A percentile compares a stretch with the other conserved stretches of the same genome.
Evolutionary conservation across 371 early-diverging fungal species (phyloP).

Genomic region (Saksenaea oblongispora): DNA sequence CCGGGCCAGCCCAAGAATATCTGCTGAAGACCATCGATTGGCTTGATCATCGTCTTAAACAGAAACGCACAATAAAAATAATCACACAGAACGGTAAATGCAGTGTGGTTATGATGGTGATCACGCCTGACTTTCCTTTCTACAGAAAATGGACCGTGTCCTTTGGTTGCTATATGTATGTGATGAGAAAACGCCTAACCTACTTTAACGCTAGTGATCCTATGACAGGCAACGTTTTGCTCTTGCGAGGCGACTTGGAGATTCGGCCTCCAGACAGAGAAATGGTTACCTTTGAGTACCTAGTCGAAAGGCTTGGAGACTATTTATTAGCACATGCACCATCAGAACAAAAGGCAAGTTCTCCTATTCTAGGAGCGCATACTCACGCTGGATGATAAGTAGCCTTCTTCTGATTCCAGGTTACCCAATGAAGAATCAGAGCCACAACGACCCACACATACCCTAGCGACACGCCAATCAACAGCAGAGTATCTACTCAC

Average conservation of each 20-base stretch:
- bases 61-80: constrained; percentile 55
- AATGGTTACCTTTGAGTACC: constrained; percentile 65
- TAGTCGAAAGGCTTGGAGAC: constrained; percentile 77
- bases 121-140: constrained; percentile 2
- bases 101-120: not conserved
- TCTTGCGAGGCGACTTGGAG: constrained; percentile 73
- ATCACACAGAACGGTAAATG: constrained; percentile 80
- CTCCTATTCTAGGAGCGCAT: not conserved
- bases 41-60: constrained; percentile 44
- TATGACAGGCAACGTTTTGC: constrained; percentile 68
- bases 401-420: not conserved
- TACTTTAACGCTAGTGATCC: not conserved
- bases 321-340: constrained; percentile 53
- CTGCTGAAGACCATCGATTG: constrained; percentile 70
- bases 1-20: constrained; percentile 47
- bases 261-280: constrained; percentile 60
- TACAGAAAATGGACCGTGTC: constrained; percentile 89
- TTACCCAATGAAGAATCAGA: not conserved
- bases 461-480: constrained; percentile 12
- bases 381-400: not conserved
- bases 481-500: constrained; percentile 37
- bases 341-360: constrained; percentile 8
- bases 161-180: constrained; percentile 77
- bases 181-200: not conserved
- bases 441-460: not conserved